These are phyloP conservation scores for Globomyces pollinis-pini DNA, from an alignment of 192 early-diverging fungal genomes.

Conservation along the genomic window DNA sequence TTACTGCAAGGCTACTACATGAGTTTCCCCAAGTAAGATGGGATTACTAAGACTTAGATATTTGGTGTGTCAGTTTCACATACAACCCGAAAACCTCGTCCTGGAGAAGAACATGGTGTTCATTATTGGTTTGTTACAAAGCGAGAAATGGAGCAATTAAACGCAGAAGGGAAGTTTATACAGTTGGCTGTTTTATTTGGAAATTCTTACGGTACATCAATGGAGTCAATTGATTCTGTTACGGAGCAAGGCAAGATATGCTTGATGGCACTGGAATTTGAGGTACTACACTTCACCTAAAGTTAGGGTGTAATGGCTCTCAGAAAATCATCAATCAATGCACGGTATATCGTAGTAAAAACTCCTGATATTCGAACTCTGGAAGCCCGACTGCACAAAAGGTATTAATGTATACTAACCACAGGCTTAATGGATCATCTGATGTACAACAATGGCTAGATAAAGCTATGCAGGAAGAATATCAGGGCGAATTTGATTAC, in stretches of 20 bases:
- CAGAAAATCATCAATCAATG: conserved; percentile 36
- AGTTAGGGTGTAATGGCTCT: conserved; percentile 40
- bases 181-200: conserved; percentile 48
- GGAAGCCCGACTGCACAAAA: conserved; percentile 27
- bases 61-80: conserved; percentile 43
- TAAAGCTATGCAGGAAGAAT: conserved; percentile 20
- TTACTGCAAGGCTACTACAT: conserved; percentile 27
- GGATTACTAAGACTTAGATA: no score
- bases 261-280: conserved; percentile 45
- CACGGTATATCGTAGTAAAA: conserved; percentile 36
- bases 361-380: conserved; percentile 37
- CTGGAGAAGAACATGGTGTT: conserved; percentile 44
- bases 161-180: conserved; percentile 38
- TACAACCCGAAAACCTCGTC: conserved; percentile 48
- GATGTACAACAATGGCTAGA: conserved; percentile 32
- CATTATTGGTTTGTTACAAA: conserved; percentile 46
- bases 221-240: conserved; percentile 38
- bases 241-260: conserved; percentile 47
- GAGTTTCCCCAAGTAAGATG: conserved; percentile 40
- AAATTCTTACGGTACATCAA: conserved; percentile 45
- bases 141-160: conserved; percentile 33
- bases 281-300: conserved; percentile 16
- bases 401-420: background rate
- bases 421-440: background rate
- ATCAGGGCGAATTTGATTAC: conserved; percentile 28